Conservation (phyloP, 73 alveolate genomes). For the Stentor roeselii region DNA sequence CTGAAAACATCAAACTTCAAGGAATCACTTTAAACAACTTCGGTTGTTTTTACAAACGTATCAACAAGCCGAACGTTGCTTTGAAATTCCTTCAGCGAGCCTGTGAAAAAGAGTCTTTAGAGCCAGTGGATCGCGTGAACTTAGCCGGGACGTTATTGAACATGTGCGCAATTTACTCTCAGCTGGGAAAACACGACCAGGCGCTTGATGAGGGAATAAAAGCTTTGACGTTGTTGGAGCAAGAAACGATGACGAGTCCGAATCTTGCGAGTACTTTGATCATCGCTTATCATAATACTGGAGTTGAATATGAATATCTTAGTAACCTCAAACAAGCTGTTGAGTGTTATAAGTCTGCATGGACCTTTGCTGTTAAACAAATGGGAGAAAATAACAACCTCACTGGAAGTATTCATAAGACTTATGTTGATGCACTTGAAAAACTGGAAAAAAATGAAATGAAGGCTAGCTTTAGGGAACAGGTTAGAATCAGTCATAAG, state of each 20-base stretch:
- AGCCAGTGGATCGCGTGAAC: neutral
- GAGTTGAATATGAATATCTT: constrained; percentile 54
- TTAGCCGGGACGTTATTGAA: constrained; percentile 28
- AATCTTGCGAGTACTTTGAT: constrained; percentile 44
- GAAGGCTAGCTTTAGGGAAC: neutral
- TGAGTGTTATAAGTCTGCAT: neutral
- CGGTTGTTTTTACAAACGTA: constrained; percentile 15
- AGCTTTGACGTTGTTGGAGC: neutral
- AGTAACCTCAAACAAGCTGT: neutral
- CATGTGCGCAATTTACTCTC: constrained; percentile 55
- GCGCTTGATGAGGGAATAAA: constrained; percentile 53
- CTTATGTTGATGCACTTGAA: constrained; percentile 1
- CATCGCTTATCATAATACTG: constrained; percentile 57
- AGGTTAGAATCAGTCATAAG: neutral
- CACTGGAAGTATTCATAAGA: neutral
- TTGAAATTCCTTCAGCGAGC: neutral
- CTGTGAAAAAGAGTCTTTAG: neutral
- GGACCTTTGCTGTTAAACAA: neutral
- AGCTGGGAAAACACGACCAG: constrained; percentile 61
- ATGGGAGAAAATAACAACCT: neutral
- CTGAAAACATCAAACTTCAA: neutral
- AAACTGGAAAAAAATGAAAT: neutral
- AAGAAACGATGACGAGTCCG: neutral
- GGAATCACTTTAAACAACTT: constrained; percentile 5
- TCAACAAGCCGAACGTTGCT: neutral